Evolutionary conservation across 1,284 basidiomycete genomes (phyloP), one percentile per base, ranked within the genome.

Genomic region (Ceratobasidium sp.): DNA sequence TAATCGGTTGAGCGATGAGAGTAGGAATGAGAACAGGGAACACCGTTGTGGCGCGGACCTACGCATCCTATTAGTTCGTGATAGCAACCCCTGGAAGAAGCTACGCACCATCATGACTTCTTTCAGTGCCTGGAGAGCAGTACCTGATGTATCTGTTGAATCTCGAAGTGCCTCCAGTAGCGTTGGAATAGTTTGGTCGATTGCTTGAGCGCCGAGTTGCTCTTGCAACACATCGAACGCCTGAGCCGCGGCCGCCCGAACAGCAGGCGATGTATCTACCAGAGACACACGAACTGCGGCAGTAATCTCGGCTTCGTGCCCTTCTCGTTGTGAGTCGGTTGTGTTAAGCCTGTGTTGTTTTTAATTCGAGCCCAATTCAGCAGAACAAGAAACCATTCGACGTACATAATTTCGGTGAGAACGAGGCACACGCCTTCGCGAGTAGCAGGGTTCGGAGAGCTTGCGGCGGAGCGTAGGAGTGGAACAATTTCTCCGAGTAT

Each of bases 11-110:
- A 4, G 91, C 88, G 43, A 93, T 96, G 75, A 99, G 85, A 5
- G 96, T 96, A 0, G 97, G 97, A 62, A 99, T 94, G 69, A 99
- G 84, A n/a, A 97, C 93, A 0, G 97, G 97, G 92, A 99, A 98
- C 61, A 99, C 96, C 14, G 93, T 96, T 55, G 91, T 86, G 12
- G 96, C 93, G 62, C 94, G 92, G 77, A 96, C 92, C 91, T 93
- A 78, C 41, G n/a, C 45, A 26, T 62, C n/a, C 34, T 53, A 26
- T 74, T 43, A 62, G 28, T 45, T 62, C 50, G 48, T 34, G 46
- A 52, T 73, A 28, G 70, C 43, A 55, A 55, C 65, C 48, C 26
- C 36, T 4, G n/a, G 48, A 55, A 34, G 12, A 3, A 30, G 6
- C 18, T 1, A 85, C 91, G 80, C 79, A 95, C 94, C 77, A 86